phyloP scores from a whole-genome alignment of 2,329 filamentous ascomycete species.

The Trichoderma sp. region DNA sequence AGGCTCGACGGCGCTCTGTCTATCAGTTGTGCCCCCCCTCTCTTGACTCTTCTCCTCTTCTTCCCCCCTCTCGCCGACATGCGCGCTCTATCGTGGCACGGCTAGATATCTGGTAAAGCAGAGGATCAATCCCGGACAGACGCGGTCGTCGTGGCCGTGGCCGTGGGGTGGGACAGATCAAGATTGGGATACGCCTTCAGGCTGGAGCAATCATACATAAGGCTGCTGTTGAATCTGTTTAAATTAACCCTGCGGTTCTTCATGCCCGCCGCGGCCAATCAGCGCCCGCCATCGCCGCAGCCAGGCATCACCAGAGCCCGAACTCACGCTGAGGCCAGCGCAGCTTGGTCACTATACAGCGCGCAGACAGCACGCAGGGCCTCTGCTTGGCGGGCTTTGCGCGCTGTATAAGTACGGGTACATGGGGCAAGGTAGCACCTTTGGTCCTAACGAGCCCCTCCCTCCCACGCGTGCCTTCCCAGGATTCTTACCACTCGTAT shows the following conservation, averaged over 20 bases:
- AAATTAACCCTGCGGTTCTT: constrained; percentile 17
- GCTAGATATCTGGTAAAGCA: constrained; percentile 10
- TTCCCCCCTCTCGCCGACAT: constrained; percentile 3
- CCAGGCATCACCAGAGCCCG: constrained; percentile 9
- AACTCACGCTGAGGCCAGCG: constrained; percentile 8
- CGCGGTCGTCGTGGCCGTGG: background rate
- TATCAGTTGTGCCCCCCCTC: background rate
- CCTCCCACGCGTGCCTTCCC: constrained; percentile 20
- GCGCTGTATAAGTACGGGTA: constrained; percentile 12
- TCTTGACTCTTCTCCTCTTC: background rate
- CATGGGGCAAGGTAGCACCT: background rate
- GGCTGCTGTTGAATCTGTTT: constrained; percentile 9
- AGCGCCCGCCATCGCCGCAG: constrained; percentile 7
- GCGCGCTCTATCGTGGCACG: constrained; percentile 18
- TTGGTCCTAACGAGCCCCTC: constrained; percentile 10
- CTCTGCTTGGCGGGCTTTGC: background rate
- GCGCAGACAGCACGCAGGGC: constrained; percentile 6
- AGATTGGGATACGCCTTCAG: constrained; percentile 16
- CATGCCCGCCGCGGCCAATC: constrained; percentile 5
- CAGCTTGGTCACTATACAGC: constrained; percentile 17
- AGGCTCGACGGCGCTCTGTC: constrained; percentile 6
- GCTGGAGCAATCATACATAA: constrained; percentile 12
- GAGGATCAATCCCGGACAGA: background rate
- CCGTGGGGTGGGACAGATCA: constrained; percentile 13
- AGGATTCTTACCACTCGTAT: constrained; percentile 14